Evolutionary conservation across 1,139 yeast genomes (phyloP), one percentile per base, ranked within the genome.

Genomic region (Entelexis paramagnoliae): DNA sequence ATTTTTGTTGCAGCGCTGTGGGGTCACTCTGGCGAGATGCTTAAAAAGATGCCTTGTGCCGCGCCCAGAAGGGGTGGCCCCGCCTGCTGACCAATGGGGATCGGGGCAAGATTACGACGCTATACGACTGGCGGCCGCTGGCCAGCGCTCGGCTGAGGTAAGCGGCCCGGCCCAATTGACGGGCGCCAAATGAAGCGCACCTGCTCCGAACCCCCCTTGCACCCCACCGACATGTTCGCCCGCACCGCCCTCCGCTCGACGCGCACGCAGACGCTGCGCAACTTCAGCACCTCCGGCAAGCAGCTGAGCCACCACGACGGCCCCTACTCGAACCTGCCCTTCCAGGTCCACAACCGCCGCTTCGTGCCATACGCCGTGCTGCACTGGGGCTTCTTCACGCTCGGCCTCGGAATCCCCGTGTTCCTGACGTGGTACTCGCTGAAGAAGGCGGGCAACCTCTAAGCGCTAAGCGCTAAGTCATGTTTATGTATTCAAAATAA

Each of bases 271-370:
- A 24, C 48, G 11, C 14, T 48, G 50, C 67, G 72, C 62, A 57
- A 62, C 51, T 68, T 71, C 61, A 64, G 72, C 49, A 56, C 70
- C 51, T 58, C 71, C 29, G 56, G 58, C 46, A 63, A 63, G 50
- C 62, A 66, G 49, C 54, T 58, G 51, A 74, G 67, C 55, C 78
- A 72, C 68, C 81, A 84, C 67, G 84, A 80, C 67, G 97, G 97
- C 64, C 80, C 81, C 50, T 89, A 91, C 81, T 75, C 83, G 66
- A 91, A 91, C 78, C 67, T 91, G 60, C 98, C 98, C 60, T 91
- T 89, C 80, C 79, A 80, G 76, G 93, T 91, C 60, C 87, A 86
- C 77, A 75, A 80, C 78, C 86, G 95, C 78, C 84, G 80, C n/a
- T n/a, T n/a, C 45, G 77, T 89, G 60, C 97, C 97, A 60, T 87